Base-by-base conservation (phyloP, 495 filamentous ascomycete species). In the Penicillium herquei region DNA sequence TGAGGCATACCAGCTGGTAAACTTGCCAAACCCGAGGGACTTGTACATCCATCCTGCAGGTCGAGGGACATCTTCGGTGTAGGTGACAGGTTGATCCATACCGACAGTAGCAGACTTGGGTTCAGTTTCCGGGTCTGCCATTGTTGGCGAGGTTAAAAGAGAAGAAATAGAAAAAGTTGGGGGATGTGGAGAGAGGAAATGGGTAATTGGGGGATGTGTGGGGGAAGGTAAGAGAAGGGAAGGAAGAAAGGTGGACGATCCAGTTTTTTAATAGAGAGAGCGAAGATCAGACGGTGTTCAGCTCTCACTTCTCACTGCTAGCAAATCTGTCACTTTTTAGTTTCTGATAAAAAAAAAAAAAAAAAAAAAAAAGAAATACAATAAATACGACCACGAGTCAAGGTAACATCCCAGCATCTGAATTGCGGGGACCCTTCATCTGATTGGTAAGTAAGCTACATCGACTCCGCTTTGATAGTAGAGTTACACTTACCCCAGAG, bases 1-100 rank as follows among this genome's bases (percentile, higher is more conserved):
- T 42, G 87, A 90, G 58, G 88, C 88, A 70, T 87, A 92, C 81
- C 84, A 90, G 9, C 84, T 51, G 45, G 73, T 78, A 46, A 61
- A 74, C 39, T 59, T 63, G 35, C 74, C 78, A 49, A 87, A 26
- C 33, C 64, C 71, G 39, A 83, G 51, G 26, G 74, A 70, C 60
- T 78, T 81, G 77, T 78, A 78, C 65, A 72, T 78, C 75, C 75
- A 78, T 49, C 77, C 75, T n/a, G 52, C 31, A 34, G 73, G 66
- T 14, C 62, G 56, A 1, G 52, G 17, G n/a, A 34, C 14, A 2
- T 63, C 35, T 13, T 39, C 52, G 7, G 16, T 8, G 33, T 52
- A 31, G 10, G 30, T 18, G 21, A 26, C n/a, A 13, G 41, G 3
- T 1, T 42, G 30, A 18, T 63, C 54, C 14, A 58, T 17, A 30